Conservation (phyloP, 352 stramenopile genomes). For the Elongisporangium undulatum region DNA sequence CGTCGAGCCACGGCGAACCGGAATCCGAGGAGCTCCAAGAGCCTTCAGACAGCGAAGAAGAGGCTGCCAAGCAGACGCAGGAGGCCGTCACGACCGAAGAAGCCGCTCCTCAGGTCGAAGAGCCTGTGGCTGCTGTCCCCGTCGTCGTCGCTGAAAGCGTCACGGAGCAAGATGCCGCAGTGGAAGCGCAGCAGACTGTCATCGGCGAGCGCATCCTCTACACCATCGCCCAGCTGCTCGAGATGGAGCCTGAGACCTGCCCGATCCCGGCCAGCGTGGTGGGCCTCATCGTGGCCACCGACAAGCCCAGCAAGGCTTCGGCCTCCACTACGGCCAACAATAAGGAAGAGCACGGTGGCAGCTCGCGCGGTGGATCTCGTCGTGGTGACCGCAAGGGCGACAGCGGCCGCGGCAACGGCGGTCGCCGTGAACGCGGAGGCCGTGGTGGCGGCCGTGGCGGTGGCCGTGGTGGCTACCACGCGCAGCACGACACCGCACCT, state of each 20-base stretch:
- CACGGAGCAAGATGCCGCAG: slow-evolving; percentile 15
- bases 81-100: slow-evolving; percentile 6
- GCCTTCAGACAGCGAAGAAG: slow-evolving; percentile 7
- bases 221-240: slow-evolving; percentile 69
- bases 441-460: slow-evolving; percentile 32
- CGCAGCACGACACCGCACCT: slow-evolving; percentile 44
- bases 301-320: slow-evolving; percentile 47
- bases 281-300: slow-evolving; percentile 34
- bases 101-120: not conserved
- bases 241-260: slow-evolving; percentile 59
- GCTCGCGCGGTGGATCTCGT: slow-evolving; percentile 33
- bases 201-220: slow-evolving; percentile 65
- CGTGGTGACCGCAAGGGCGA: slow-evolving; percentile 37
- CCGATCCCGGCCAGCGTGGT: slow-evolving; percentile 49
- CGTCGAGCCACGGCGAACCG: slow-evolving; percentile 22
- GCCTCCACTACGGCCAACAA: slow-evolving; percentile 14
- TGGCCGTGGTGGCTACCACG: slow-evolving; percentile 34
- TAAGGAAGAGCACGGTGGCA: slow-evolving; percentile 17
- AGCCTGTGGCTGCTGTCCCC: not conserved
- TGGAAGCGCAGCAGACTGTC: slow-evolving; percentile 31
- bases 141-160: slow-evolving; percentile 3
- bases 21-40: slow-evolving; percentile 25
- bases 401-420: slow-evolving; percentile 35
- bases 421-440: slow-evolving; percentile 32
- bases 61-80: slow-evolving; percentile 20